Conservation (phyloP, 306 rosid genomes). For the Comarum palustre region DNA sequence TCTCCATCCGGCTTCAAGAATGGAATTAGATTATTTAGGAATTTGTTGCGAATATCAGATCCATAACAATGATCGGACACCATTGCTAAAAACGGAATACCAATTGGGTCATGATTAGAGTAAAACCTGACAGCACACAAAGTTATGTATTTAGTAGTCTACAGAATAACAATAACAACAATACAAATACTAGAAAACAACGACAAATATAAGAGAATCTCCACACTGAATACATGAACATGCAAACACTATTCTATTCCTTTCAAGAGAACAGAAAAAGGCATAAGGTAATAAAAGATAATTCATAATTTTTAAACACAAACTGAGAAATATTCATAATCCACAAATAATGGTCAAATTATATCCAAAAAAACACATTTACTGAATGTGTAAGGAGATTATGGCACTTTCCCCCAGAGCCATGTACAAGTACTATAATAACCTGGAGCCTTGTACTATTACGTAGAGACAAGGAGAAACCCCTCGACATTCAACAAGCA, state of each 20-base stretch:
- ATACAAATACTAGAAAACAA: background rate
- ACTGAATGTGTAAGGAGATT: background rate
- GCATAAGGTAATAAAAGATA: background rate
- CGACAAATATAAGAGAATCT: background rate
- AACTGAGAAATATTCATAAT: background rate
- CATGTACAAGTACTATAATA: background rate
- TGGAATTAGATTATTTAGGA: constrained; percentile 54
- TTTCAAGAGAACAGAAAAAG: background rate
- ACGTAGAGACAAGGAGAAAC: background rate
- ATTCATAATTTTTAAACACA: no score
- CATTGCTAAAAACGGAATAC: constrained; percentile 66
- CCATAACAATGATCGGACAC: constrained; percentile 44
- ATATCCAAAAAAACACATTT: background rate
- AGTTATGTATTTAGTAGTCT: background rate
- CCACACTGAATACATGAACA: background rate
- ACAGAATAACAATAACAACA: background rate
- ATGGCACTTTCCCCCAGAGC: background rate
- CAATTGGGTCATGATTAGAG: constrained; percentile 35
- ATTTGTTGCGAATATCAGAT: constrained; percentile 47
- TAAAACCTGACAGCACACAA: constrained; percentile 30
- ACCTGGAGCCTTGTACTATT: background rate
- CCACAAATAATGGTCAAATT: background rate
- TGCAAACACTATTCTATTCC: background rate
- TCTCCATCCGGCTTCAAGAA: constrained; percentile 43
- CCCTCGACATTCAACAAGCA: background rate